Evolutionary conservation across 345 rosid genomes (phyloP).

Genomic region (Lumnitzera racemosa): DNA sequence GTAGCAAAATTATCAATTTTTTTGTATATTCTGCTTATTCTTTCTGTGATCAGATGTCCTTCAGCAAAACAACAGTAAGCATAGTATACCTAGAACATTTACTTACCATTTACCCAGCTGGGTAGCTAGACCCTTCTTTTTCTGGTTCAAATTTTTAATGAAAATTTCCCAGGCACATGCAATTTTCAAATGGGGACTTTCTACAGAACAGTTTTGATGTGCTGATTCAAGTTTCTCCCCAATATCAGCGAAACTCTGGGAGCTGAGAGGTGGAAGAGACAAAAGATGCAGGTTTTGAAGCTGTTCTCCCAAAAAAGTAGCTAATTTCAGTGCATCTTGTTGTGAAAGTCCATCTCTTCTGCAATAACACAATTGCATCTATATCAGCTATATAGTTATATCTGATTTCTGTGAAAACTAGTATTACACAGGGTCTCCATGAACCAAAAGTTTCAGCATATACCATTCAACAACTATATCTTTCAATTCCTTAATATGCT

Average conservation of each 20-base stretch:
- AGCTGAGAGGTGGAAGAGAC: constrained; percentile 52
- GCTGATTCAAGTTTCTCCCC: constrained; percentile 14
- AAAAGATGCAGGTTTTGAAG: constrained; percentile 65
- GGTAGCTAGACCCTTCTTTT: constrained; percentile 40
- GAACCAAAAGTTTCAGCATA: neutral
- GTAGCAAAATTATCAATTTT: too few relatives aligned
- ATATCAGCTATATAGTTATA: too few relatives aligned
- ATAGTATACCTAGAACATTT: neutral
- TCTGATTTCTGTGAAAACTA: too few relatives aligned
- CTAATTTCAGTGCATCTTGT: constrained; percentile 53
- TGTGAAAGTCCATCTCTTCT: constrained; percentile 68
- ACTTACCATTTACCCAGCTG: constrained; percentile 63
- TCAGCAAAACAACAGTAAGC: neutral
- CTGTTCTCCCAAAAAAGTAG: constrained; percentile 80
- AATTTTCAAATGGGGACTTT: constrained; percentile 27
- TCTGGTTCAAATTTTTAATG: constrained; percentile 35
- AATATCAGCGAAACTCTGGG: constrained; percentile 25
- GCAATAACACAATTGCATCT: constrained; percentile 14
- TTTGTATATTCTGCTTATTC: too few relatives aligned
- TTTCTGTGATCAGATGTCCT: too few relatives aligned
- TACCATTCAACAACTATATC: neutral
- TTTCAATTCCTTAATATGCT: neutral
- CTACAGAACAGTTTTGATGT: constrained; percentile 16
- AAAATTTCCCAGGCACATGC: constrained; percentile 70
- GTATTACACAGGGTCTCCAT: too few relatives aligned